These are phyloP conservation scores for Xerocomellus chrysenteron DNA, from an alignment of 768 basidiomycete genomes.

Conservation along the genomic window DNA sequence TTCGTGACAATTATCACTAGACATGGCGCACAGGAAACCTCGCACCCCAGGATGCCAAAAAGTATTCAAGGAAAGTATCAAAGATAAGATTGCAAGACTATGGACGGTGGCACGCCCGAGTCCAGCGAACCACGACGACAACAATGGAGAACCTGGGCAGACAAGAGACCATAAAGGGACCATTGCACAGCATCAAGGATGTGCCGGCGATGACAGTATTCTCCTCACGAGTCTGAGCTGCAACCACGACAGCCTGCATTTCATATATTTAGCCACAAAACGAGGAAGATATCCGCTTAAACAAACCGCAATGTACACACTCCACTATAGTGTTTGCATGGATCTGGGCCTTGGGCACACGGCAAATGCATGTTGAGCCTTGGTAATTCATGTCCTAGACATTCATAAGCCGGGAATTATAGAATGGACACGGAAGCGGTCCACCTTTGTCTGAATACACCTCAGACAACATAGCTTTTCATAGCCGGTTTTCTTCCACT, in stretches of 20 bases:
- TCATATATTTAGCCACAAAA: constrained; percentile 13
- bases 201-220: neutral
- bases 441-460: constrained; percentile 91
- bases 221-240: constrained; percentile 74
- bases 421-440: constrained; percentile 13
- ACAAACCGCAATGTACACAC: constrained; percentile 95
- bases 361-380: constrained; percentile 96
- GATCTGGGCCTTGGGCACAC: constrained; percentile 93
- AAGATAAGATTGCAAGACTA: neutral
- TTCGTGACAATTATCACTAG: neutral
- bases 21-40: neutral
- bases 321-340: constrained; percentile 90
- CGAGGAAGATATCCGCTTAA: neutral
- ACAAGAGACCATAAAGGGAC: neutral
- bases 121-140: neutral
- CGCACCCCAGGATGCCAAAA: neutral
- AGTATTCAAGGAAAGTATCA: neutral
- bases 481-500: constrained; percentile 99
- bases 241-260: constrained; percentile 81
- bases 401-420: constrained; percentile 9
- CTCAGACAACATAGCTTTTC: constrained; percentile 97
- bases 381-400: constrained; percentile 97
- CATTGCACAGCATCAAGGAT: neutral
- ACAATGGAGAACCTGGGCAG: neutral
- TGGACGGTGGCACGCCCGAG: neutral